Evolutionary conservation across 352 stramenopile genomes (phyloP).

Genomic region (Phytophthora meadii): DNA sequence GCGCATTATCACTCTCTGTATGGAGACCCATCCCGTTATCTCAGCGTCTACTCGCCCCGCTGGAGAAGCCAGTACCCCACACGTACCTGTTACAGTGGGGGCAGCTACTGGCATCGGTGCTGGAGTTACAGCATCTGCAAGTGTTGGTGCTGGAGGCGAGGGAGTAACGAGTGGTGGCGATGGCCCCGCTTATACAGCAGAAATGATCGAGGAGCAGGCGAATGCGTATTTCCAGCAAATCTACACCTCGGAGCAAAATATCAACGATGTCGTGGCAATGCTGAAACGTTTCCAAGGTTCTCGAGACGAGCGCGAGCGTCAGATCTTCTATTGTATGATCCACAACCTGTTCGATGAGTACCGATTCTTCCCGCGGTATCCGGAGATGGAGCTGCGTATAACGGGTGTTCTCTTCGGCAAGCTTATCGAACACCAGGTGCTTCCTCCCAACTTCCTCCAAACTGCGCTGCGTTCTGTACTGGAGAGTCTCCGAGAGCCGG

Average conservation of each 20-base stretch:
- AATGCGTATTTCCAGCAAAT: constrained; percentile 99
- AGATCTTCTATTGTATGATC: constrained; percentile 99
- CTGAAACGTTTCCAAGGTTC: constrained; percentile 98
- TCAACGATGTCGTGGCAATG: constrained; percentile 98
- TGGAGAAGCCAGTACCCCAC: constrained; percentile 39
- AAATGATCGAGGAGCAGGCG: constrained; percentile 98
- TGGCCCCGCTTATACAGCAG: constrained; percentile 71
- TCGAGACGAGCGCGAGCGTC: constrained; percentile 95
- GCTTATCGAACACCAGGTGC: constrained; percentile 98
- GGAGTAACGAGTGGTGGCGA: constrained; percentile 29
- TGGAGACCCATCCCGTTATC: constrained; percentile 86
- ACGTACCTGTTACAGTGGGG: constrained; percentile 17
- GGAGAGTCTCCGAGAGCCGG: constrained; percentile 95
- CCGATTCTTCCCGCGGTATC: constrained; percentile 99
- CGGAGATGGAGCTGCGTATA: constrained; percentile 98
- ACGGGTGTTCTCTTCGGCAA: constrained; percentile 98
- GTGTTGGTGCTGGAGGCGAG: constrained; percentile 25
- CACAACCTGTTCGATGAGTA: constrained; percentile 99
- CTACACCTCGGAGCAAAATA: constrained; percentile 98
- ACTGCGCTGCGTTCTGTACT: constrained; percentile 98
- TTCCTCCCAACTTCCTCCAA: constrained; percentile 97
- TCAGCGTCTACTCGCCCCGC: constrained; percentile 63
- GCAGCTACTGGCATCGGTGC: constrained; percentile 19
- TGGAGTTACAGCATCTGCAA: constrained; percentile 13
- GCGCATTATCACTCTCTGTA: constrained; percentile 81